Conservation (phyloP, 177 flowering plant species). For the Vitis hybrid region DNA sequence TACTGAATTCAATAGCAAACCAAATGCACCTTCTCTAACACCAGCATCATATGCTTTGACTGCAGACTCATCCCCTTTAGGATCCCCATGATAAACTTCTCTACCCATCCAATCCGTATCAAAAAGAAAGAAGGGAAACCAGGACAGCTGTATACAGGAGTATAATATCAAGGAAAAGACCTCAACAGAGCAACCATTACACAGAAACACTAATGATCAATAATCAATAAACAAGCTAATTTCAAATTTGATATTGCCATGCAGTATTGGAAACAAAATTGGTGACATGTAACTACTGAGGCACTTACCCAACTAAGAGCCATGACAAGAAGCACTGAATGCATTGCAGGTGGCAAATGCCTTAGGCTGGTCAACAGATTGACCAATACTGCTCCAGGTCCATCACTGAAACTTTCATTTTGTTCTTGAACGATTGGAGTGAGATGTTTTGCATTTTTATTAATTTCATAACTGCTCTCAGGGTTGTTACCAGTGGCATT, state of each 20-base stretch:
- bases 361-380: slow-evolving; percentile 88
- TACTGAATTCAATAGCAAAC: slow-evolving; percentile 99
- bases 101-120: slow-evolving; percentile 99
- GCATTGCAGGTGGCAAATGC: slow-evolving; percentile 94
- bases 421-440: slow-evolving; percentile 31
- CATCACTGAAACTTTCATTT: slow-evolving; percentile 54
- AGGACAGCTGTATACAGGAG: slow-evolving; percentile 64
- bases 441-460: slow-evolving; percentile 20
- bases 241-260: slow-evolving; percentile 6
- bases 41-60: slow-evolving; percentile 73
- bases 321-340: slow-evolving; percentile 92
- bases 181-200: neutral
- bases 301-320: slow-evolving; percentile 90
- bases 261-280: slow-evolving; percentile 4
- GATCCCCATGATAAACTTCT: slow-evolving; percentile 95
- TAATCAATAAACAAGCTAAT: neutral
- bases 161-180: slow-evolving; percentile 7
- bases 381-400: slow-evolving; percentile 93
- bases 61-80: slow-evolving; percentile 57
- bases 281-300: neutral
- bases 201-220: neutral
- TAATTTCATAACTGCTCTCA: slow-evolving; percentile 19
- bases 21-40: slow-evolving; percentile 99
- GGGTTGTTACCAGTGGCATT: slow-evolving; percentile 18
- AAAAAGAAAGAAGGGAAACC: slow-evolving; percentile 98